Evolutionary conservation across 139 green algal genomes (phyloP), one percentile per base, ranked within the genome.

Genomic region (Tetraselmis chui): DNA sequence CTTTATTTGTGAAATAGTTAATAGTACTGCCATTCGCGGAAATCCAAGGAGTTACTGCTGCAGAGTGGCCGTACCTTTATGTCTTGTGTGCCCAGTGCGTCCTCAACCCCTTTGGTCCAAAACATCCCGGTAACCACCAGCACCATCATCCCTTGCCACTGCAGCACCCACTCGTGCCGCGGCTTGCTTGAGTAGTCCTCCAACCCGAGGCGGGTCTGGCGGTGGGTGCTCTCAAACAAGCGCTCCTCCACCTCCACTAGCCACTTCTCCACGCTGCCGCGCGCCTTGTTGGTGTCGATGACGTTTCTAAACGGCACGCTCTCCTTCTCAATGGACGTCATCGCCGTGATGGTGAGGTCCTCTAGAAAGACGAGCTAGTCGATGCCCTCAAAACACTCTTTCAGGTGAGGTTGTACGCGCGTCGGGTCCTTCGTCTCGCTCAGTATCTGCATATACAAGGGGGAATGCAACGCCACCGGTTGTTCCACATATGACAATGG

Each of bases 201-300:
- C 24, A 93, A 83, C 18, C 82, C 86, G 0, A 59, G 30, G 0
- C 32, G 31, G 0, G 82, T 87, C 5, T 88, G 83, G 23, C 89
- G 83, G 67, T 91, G 90, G 22, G 93, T 83, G 22, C 86, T 86
- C 32, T 89, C 87, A 26, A 94, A 89, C 91, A 94, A 93, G 77
- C 79, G 75, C 28, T 75, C 59, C 84, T 93, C 89, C 2, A 91
- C 89, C 87, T 93, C 84, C 31, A 92, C 32, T 79, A 94, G 88
- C 91, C 91, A 94, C 76, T 88, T 87, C 86, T 94, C n/a, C n/a
- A n/a, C n/a, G n/a, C n/a, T n/a, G n/a, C n/a, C n/a, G n/a, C n/a
- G n/a, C n/a, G n/a, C n/a, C n/a, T n/a, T n/a, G n/a, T n/a, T n/a
- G n/a, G n/a, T n/a, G n/a, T n/a, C n/a, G n/a, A n/a, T n/a, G n/a